A percentile compares a stretch with the other conserved stretches of the same genome.
Conservation (phyloP, 148 eudicot species). For the Fagopyrum esculentum region DNA sequence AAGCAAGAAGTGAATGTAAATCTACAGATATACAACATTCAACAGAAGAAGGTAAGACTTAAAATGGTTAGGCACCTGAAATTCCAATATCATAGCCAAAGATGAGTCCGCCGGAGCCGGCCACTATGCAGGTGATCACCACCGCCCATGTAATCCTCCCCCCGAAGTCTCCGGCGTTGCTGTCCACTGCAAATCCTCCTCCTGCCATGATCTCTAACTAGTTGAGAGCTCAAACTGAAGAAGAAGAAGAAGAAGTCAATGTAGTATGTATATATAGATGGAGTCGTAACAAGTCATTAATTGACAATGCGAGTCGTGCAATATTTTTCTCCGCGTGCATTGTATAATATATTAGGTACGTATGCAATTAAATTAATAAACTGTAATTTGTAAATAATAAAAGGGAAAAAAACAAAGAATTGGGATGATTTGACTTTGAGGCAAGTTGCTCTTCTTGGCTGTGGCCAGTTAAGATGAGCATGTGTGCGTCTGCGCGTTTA, state of each 20-base stretch:
- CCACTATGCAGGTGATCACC: constrained; percentile 16
- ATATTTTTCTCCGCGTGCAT: background rate
- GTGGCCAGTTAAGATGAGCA: background rate
- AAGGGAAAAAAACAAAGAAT: background rate
- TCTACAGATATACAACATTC: too few relatives aligned
- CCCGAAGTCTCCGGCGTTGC: constrained; percentile 1
- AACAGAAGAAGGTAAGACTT: background rate
- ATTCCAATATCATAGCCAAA: constrained; percentile 18
- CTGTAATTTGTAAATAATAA: background rate
- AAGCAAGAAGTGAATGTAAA: too few relatives aligned
- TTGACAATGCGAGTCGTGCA: background rate
- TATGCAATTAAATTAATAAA: background rate
- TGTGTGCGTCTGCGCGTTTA: background rate
- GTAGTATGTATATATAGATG: background rate
- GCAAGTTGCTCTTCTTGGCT: background rate
- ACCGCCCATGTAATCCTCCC: constrained; percentile 26
- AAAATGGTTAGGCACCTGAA: constrained; percentile 11
- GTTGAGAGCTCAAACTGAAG: background rate
- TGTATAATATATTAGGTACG: background rate
- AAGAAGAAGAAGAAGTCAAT: background rate
- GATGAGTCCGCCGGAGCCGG: constrained; percentile 19
- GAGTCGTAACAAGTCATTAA: background rate
- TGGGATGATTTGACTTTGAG: background rate
- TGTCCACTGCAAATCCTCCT: constrained; percentile 17
- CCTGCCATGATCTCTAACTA: constrained; percentile 9